phyloP scores from a whole-genome alignment of 2,329 filamentous ascomycete species.

The Lanzia echinophila region DNA sequence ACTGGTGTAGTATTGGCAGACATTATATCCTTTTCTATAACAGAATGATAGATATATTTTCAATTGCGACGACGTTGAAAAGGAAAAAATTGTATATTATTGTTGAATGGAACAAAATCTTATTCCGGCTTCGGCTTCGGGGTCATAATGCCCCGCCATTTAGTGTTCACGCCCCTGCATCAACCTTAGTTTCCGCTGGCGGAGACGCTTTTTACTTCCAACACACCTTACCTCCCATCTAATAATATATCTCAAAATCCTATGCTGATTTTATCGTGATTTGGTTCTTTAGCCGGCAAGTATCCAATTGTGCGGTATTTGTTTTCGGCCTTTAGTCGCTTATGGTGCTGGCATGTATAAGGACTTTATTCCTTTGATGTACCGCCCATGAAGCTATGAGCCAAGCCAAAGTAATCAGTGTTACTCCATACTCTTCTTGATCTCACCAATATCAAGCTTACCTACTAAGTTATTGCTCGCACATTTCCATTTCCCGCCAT shows the following conservation, averaged over 20 bases:
- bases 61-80: background rate
- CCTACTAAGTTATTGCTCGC: background rate
- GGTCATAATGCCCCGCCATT: background rate
- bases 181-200: background rate
- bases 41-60: background rate
- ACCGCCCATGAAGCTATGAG: too few relatives aligned
- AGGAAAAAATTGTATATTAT: background rate
- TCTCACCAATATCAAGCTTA: background rate
- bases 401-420: too few relatives aligned
- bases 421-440: too few relatives aligned
- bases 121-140: background rate
- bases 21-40: conserved; percentile 7
- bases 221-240: too few relatives aligned
- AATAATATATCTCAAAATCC: too few relatives aligned
- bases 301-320: too few relatives aligned
- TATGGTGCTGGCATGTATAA: too few relatives aligned
- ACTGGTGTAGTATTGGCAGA: conserved; percentile 16
- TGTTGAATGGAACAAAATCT: background rate
- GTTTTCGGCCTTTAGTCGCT: too few relatives aligned
- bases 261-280: too few relatives aligned
- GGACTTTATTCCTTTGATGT: too few relatives aligned
- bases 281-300: too few relatives aligned
- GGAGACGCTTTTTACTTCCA: too few relatives aligned
- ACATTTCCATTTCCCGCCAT: background rate
- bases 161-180: background rate